Evolutionary conservation across 192 early-diverging fungal species (phyloP).

Genomic region (Phycomyces blakesleeanus): DNA sequence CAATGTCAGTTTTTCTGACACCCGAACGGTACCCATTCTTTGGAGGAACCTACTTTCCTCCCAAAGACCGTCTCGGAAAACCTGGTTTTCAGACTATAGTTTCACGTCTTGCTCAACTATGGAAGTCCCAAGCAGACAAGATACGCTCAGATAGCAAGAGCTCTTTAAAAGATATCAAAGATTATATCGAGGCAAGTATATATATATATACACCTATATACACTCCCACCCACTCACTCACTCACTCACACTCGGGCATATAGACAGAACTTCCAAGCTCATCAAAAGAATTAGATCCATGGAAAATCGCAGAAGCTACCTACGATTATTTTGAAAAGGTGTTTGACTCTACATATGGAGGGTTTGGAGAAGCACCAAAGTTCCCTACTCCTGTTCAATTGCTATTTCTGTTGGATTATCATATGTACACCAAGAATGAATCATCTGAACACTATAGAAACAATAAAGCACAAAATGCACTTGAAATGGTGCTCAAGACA

Average conservation of each 20-base stretch:
- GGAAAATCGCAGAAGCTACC: conserved; percentile 24
- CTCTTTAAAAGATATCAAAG: conserved; percentile 39
- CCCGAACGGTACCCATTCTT: conserved; percentile 45
- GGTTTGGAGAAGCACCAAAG: conserved; percentile 59
- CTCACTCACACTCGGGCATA: not conserved
- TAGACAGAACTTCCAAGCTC: conserved; percentile 4
- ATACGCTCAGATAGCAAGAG: conserved; percentile 33
- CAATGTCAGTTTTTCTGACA: conserved; percentile 62
- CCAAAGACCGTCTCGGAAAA: conserved; percentile 34
- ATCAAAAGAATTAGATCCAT: conserved; percentile 5
- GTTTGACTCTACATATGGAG: conserved; percentile 50
- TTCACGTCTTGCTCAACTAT: conserved; percentile 32
- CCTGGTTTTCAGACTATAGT: conserved; percentile 38
- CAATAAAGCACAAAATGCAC: conserved; percentile 26
- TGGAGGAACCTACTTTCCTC: conserved; percentile 46
- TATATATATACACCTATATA: not conserved
- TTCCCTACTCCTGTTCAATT: conserved; percentile 58
- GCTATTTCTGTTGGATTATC: conserved; percentile 49
- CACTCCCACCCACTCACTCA: not conserved
- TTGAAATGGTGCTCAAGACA: conserved; percentile 41
- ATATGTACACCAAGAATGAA: conserved; percentile 24
- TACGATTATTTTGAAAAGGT: conserved; percentile 35
- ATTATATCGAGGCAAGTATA: conserved; percentile 13
- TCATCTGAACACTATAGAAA: no score
- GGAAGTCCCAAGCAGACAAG: conserved; percentile 35